Evolutionary conservation across 768 basidiomycete species (phyloP).

Genomic region (Termitomyces bulborhizus): DNA sequence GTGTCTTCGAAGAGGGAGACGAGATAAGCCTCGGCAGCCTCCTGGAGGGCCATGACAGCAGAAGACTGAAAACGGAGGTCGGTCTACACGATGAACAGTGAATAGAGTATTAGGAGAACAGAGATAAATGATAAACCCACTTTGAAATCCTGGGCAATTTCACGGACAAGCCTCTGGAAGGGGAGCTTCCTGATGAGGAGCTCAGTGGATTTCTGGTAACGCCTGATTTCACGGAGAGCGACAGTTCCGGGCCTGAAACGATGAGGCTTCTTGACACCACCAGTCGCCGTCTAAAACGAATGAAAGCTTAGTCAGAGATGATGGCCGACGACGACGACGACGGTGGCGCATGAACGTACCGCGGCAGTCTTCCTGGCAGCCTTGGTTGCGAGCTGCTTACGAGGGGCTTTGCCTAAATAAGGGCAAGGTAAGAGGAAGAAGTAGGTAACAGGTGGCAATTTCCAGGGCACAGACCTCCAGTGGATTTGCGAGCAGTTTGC

Average conservation of each 20-base stretch:
- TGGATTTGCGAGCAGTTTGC: conserved; percentile 99
- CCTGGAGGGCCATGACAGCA: conserved; percentile 90
- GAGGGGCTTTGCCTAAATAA: conserved; percentile 73
- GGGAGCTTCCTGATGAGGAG: conserved; percentile 99
- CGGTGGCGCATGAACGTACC: conserved; percentile 34
- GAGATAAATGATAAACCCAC: conserved; percentile 26
- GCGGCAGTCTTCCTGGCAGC: conserved; percentile 86
- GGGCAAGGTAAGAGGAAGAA: conserved; percentile 10
- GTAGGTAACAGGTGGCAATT: conserved; percentile 15
- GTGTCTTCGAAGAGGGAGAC: conserved; percentile 86
- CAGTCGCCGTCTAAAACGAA: conserved; percentile 59
- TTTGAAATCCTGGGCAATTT: conserved; percentile 98
- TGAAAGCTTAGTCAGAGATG: conserved; percentile 15
- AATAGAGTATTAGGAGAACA: neutral
- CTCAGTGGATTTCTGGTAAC: conserved; percentile 99
- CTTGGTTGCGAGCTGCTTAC: conserved; percentile 95
- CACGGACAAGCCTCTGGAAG: conserved; percentile 97
- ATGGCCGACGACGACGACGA: conserved; percentile 21
- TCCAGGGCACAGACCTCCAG: conserved; percentile 67
- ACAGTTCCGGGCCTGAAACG: conserved; percentile 97
- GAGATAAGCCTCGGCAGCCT: conserved; percentile 87
- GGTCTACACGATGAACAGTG: conserved; percentile 39
- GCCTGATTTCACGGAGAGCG: conserved; percentile 96
- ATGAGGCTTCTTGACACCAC: conserved; percentile 99
- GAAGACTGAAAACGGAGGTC: conserved; percentile 95